Base-by-base conservation (phyloP, 2,329 filamentous ascomycete genomes). In the Shiraia sp. region DNA sequence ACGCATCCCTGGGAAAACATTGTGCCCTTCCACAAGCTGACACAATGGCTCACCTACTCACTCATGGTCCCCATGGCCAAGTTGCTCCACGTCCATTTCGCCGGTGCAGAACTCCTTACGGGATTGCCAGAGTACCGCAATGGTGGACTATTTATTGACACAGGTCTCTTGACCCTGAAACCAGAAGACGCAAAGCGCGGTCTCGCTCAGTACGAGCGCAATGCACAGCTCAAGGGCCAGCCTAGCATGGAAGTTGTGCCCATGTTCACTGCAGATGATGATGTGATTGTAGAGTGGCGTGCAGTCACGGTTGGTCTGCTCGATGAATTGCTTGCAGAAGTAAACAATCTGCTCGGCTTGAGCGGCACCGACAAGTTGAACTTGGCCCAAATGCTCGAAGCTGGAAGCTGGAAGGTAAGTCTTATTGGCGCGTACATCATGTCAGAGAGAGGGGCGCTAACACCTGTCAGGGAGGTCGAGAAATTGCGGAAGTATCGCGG, bases 341-440 rank as follows among this genome's bases (percentile, higher is more conserved):
- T 90, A 54, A 89, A 88, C 66, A 70, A 75, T 28, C 72, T 80
- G 33, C 70, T 96, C 33, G 82, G 81, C 41, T 72, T 96, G 28
- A 78, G 76, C 6, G 89, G 87, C 3, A 75, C 81, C 26, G 83
- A 92, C 53, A 77, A 78, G 55, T 72, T 99, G 66, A 88, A 77
- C 28, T 72, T 97, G 55, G 84, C 91, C 5, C 93, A 99, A 69
- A 83, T 99, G 75, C 78, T 99, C 13, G 93, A 97, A 71, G 93
- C 92, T 10, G 93, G 93, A 36, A 95, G 89, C 65, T 99, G 93
- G 92, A 97, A 97, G 87, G 91, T 93, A 70, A 73, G 81, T 58
- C n/a, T n/a, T n/a, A n/a, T n/a, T n/a, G n/a, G n/a, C n/a, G n/a
- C 43, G 14, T 19, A 22, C 22, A 30, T 24, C 36, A 32, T 23